Evolutionary conservation across 2,329 filamentous ascomycete species (phyloP), one percentile per base, ranked within the genome.

Genomic region (Aulographum hederae): DNA sequence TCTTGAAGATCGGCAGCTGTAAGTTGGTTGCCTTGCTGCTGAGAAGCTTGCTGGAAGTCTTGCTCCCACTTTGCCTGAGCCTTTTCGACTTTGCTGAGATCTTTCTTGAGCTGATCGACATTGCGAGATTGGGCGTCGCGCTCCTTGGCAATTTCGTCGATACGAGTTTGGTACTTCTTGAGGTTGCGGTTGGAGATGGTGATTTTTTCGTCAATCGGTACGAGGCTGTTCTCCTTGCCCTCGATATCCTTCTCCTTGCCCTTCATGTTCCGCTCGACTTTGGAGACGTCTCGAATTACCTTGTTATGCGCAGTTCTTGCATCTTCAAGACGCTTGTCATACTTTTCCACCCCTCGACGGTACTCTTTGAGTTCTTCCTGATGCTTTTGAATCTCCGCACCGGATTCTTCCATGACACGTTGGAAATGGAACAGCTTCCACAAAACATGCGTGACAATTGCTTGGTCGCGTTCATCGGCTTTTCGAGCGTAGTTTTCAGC

Each of bases 381-480:
- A 44, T 94, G 84, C 43, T 80, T 82, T 45, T 86, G 77, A 35
- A 98, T 98, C 45, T 89, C 76, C 28, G 73, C 73, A 42, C 78
- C 85, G 16, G 89, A 93, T 43, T 86, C 78, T 43, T 94, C 81
- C 61, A 98, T 94, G 18, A 84, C 70, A 35, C 76, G 78, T 52
- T 98, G 86, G 50, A 92, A 91, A 47, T 93, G 84, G 51, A 82
- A 95, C 2, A 98, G 65, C 56, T 94, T 95, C 86, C 86, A 98
- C 11, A 98, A 61, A 20, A 91, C 85, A 41, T 95, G 86, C 1
- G 78, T 85, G 34, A 95, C 80, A 34, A 94, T 78, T 5, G 86
- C 89, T 33, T 81, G 70, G 49, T 98, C 86, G 31, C 81, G 74
- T 51, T 95, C 82, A 33, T 89, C 78, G 1, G 78, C 78, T 54